Conservation (phyloP, 176 grass and related monocot genomes). For the Poa pratensis region DNA sequence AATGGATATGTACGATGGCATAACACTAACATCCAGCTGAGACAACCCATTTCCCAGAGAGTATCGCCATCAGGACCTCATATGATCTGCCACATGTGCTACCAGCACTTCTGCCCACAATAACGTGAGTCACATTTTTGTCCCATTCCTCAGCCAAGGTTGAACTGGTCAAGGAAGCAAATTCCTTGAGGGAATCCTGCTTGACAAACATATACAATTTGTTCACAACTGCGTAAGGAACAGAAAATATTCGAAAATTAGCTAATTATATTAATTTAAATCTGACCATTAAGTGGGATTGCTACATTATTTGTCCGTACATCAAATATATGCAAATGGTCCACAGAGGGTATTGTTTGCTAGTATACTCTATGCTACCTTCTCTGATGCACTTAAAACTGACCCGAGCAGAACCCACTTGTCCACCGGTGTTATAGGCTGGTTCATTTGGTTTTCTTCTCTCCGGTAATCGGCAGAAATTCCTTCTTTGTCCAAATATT, state of each 20-base stretch:
- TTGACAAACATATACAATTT: not conserved
- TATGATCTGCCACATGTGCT: conserved; percentile 35
- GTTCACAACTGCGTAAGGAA: conserved; percentile 9
- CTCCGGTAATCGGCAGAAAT: not conserved
- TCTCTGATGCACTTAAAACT: conserved; percentile 43
- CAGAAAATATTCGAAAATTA: conserved; percentile 11
- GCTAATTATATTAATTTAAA: not conserved
- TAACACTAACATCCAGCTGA: conserved; percentile 44
- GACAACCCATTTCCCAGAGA: conserved; percentile 54
- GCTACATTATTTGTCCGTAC: not conserved
- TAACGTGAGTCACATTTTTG: conserved; percentile 55
- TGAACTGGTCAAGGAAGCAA: conserved; percentile 35
- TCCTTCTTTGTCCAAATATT: conserved; percentile 25
- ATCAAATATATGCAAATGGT: not conserved
- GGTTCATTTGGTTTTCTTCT: not conserved
- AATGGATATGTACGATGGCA: conserved; percentile 9
- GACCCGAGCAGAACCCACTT: conserved; percentile 45
- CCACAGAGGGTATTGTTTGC: not conserved
- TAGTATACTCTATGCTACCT: conserved; percentile 41
- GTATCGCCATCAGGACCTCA: conserved; percentile 54
- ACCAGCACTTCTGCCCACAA: conserved; percentile 38
- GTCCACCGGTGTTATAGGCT: not conserved
- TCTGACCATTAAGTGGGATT: conserved; percentile 14
- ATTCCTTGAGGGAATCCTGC: conserved; percentile 43
- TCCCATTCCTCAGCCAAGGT: conserved; percentile 31